These are phyloP conservation scores for Trichosporon sp. DNA, from an alignment of 1,284 basidiomycete species.

Conservation along the genomic window DNA sequence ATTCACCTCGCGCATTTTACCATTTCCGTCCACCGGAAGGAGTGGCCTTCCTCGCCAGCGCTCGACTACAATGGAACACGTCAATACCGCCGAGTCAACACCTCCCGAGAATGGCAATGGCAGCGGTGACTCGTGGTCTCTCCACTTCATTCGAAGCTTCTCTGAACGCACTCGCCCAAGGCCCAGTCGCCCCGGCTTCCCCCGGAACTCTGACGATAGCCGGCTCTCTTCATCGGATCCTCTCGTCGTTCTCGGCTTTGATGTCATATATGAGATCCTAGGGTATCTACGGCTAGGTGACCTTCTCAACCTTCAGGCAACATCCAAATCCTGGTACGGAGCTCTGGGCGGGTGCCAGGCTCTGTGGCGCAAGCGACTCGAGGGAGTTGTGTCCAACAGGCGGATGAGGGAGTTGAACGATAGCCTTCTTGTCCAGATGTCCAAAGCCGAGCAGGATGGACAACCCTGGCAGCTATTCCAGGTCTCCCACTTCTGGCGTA, in stretches of 20 bases:
- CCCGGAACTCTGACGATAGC: too few relatives aligned
- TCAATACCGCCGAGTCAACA: neutral
- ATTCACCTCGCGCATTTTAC: too few relatives aligned
- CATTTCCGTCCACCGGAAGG: too few relatives aligned
- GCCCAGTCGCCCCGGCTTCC: too few relatives aligned
- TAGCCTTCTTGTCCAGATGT: neutral
- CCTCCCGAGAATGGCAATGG: neutral
- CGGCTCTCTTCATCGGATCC: neutral
- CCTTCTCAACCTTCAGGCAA: neutral
- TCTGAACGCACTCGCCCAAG: too few relatives aligned
- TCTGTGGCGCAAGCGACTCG: neutral
- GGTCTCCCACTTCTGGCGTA: neutral
- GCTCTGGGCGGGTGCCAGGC: neutral
- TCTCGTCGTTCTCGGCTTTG: neutral
- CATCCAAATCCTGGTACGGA: neutral
- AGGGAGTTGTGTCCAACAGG: neutral
- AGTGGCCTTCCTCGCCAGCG: neutral
- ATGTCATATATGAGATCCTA: neutral
- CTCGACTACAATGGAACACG: neutral
- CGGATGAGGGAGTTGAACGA: neutral
- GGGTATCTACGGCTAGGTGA: neutral
- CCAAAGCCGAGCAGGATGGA: neutral
- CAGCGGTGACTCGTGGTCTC: too few relatives aligned
- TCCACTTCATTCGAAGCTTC: too few relatives aligned
- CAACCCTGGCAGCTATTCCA: neutral